phyloP scores from a whole-genome alignment of 306 rosid species.

The Neltuma alba region DNA sequence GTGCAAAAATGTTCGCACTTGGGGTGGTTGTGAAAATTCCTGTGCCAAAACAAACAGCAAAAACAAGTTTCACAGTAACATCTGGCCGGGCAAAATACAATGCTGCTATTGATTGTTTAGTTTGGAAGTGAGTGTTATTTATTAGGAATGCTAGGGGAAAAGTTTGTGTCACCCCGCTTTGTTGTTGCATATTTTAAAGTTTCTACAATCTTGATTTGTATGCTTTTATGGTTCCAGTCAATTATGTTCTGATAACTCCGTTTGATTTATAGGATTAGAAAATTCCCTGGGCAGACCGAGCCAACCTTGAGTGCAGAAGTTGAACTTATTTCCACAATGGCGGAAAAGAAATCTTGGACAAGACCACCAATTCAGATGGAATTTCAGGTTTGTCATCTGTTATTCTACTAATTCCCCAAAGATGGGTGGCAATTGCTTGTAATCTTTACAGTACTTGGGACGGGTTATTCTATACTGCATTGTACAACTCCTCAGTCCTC shows the following conservation, averaged over 20 bases:
- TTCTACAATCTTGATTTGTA: background rate
- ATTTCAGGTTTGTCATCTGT: conserved; percentile 71
- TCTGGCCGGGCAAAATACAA: conserved; percentile 91
- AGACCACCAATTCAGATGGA: conserved; percentile 99
- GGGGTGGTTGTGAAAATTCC: conserved; percentile 93
- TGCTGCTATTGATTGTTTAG: conserved; percentile 81
- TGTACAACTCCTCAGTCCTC: conserved; percentile 19
- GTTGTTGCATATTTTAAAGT: background rate
- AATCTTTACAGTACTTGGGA: background rate
- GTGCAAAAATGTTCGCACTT: conserved; percentile 90
- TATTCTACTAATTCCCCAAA: conserved; percentile 16
- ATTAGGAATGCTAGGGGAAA: conserved; percentile 14
- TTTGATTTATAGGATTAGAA: conserved; percentile 65
- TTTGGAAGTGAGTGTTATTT: conserved; percentile 78
- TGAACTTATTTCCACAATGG: conserved; percentile 94
- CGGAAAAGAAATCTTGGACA: conserved; percentile 95
- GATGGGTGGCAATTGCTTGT: background rate
- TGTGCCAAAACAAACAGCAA: conserved; percentile 91
- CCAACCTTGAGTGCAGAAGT: conserved; percentile 98
- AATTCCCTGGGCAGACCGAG: conserved; percentile 96
- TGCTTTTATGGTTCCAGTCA: background rate
- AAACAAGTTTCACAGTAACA: conserved; percentile 86
- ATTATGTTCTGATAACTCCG: background rate
- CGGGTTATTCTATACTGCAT: background rate
- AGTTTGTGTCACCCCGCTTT: background rate